Evolutionary conservation across 495 filamentous ascomycete genomes (phyloP), one percentile per base, ranked within the genome.

Genomic region (Rhizodiscina lignyota): DNA sequence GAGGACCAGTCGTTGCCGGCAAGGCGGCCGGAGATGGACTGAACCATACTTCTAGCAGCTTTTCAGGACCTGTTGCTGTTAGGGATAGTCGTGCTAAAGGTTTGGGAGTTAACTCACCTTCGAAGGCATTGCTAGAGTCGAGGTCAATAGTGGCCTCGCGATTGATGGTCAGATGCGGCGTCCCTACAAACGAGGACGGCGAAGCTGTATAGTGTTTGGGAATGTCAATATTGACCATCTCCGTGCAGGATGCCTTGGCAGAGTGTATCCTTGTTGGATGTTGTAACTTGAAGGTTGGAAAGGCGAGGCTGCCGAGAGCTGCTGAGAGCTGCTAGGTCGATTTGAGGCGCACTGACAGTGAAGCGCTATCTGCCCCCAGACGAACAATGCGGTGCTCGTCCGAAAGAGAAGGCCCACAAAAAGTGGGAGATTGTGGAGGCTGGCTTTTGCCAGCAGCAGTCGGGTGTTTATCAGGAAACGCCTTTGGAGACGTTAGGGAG

Each of bases 41-140:
- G 54, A 99, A 96, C 91, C 91, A 99, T 47, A 99, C 89, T 62
- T 99, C 91, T 42, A 99, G 72, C 23, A 99, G 67, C 62, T 99
- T 99, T 62, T 99, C 91, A 24, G 91, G 91, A 34, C 89, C 79
- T 83, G 36, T 15, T 18, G 21, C 29, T 5, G 8, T 41, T 15
- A 48, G 35, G 20, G 18, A 6, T 13, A 15, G 19, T 30, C 30
- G 24, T 43, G 17, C 6, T 18, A 21, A 29, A 44, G 18, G 32
- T 12, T 13, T 12, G 28, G 18, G 4, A 26, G 18, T 12, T 13
- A 30, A 39, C 63, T 29, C 54, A 83, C 81, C 89, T 69, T 99
- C 91, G 52, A 99, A 99, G 43, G 85, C 85, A 70, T 83, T 93
- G 66, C 62, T 82, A 38, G 87, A 94, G 59, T 99, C 91, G 37